Evolutionary conservation across 2,329 filamentous ascomycete genomes (phyloP).

Genomic region (Myriosclerotinia duriaeana): DNA sequence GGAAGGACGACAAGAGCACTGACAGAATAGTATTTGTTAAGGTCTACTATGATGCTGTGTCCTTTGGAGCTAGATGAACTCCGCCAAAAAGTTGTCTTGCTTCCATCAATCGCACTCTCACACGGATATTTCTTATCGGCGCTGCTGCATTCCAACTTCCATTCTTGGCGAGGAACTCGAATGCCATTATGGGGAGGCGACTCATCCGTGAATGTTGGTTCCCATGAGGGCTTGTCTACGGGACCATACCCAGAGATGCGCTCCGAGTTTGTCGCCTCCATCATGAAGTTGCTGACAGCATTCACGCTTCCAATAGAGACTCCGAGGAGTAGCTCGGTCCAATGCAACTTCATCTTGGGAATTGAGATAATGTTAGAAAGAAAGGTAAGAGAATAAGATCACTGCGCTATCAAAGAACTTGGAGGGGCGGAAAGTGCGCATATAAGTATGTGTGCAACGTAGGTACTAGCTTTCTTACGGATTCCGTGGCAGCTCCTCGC

Average conservation of each 20-base stretch:
- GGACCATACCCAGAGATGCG: conserved; percentile 10
- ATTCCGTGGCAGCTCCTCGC: neutral
- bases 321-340: conserved; percentile 1
- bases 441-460: neutral
- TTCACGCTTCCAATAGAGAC: neutral
- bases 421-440: neutral
- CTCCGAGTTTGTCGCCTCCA: conserved; percentile 5
- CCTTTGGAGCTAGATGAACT: neutral
- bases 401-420: neutral
- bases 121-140: neutral
- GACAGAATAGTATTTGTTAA: conserved; percentile 1
- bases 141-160: conserved; percentile 9
- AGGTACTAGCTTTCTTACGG: neutral
- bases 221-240: conserved; percentile 10
- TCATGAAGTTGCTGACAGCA: conserved; percentile 11
- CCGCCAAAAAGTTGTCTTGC: conserved; percentile 5
- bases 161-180: neutral
- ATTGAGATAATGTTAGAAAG: neutral
- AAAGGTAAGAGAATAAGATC: neutral
- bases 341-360: conserved; percentile 3
- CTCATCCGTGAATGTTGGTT: neutral
- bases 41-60: conserved; percentile 8
- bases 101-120: conserved; percentile 6
- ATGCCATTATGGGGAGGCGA: conserved; percentile 8
- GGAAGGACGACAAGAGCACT: conserved; percentile 6